These are phyloP conservation scores for Dissophora ornata DNA, from an alignment of 192 early-diverging fungal species.

Conservation along the genomic window DNA sequence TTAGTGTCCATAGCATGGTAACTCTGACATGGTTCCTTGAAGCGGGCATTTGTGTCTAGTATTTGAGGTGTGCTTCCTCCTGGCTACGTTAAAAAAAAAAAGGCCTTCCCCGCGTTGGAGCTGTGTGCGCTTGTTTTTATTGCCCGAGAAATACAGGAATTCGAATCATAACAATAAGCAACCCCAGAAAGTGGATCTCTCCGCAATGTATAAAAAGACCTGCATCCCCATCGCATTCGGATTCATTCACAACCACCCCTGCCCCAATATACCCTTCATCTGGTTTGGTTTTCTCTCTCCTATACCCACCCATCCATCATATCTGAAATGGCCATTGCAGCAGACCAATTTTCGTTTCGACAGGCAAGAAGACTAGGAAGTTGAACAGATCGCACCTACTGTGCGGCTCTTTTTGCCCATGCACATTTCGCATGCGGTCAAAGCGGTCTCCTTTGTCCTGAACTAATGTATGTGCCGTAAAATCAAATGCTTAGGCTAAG, in stretches of 20 bases:
- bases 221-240: no score
- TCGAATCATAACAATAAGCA: no score
- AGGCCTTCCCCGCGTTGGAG: slow-evolving; percentile 7
- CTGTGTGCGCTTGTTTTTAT: background rate
- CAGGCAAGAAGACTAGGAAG: slow-evolving; percentile 9
- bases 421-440: no score
- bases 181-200: no score
- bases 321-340: slow-evolving; percentile 26
- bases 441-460: no score
- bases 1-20: no score
- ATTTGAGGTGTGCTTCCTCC: no score
- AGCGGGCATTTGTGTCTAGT: background rate
- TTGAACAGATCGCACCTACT: no score
- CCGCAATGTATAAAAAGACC: slow-evolving; percentile 6
- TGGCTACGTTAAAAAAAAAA: slow-evolving; percentile 5
- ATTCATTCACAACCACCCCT: no score
- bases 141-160: slow-evolving; percentile 23
- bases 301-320: background rate
- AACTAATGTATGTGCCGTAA: background rate
- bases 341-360: slow-evolving; percentile 33
- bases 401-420: no score
- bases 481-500: slow-evolving; percentile 9
- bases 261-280: no score
- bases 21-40: no score
- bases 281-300: background rate